These are phyloP conservation scores for Xylaria nigripes DNA, from an alignment of 495 filamentous ascomycete species.

Conservation along the genomic window DNA sequence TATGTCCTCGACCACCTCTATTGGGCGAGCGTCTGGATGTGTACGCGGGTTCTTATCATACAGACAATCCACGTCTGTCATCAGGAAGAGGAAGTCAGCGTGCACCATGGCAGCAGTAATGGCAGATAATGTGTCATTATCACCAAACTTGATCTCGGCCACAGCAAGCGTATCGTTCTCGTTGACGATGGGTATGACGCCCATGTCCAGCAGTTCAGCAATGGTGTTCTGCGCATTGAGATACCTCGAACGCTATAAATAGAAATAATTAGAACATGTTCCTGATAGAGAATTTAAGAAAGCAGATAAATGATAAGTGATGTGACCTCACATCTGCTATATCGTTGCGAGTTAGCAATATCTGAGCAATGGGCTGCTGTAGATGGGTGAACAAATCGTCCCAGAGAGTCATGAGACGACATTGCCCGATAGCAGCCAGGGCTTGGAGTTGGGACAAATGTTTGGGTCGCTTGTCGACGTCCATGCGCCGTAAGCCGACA, in stretches of 20 bases:
- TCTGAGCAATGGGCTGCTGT: constrained; percentile 83
- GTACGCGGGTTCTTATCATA: constrained; percentile 91
- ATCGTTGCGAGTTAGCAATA: constrained; percentile 91
- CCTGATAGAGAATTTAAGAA: neutral
- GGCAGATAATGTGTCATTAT: constrained; percentile 94
- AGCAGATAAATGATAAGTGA: neutral
- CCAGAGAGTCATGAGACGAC: constrained; percentile 91
- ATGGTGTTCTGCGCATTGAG: constrained; percentile 94
- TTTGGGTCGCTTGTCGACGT: constrained; percentile 82
- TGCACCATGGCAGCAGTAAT: constrained; percentile 97
- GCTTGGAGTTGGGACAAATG: constrained; percentile 84
- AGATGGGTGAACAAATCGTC: constrained; percentile 84
- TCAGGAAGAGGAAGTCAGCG: constrained; percentile 92
- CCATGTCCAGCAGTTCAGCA: constrained; percentile 82
- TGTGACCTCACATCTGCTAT: constrained; percentile 73
- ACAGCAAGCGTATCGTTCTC: constrained; percentile 97
- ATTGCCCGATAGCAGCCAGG: constrained; percentile 92
- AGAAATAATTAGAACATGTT: neutral
- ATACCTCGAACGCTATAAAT: constrained; percentile 73
- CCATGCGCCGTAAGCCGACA: constrained; percentile 80
- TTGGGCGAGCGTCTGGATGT: constrained; percentile 74
- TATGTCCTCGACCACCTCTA: constrained; percentile 91
- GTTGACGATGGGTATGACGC: constrained; percentile 95
- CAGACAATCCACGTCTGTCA: constrained; percentile 97
- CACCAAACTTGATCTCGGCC: constrained; percentile 98